A percentile compares a stretch with the other conserved stretches of the same genome.
These are phyloP conservation scores for Triadica sebifera DNA, from an alignment of 345 rosid genomes.

Conservation along the genomic window DNA sequence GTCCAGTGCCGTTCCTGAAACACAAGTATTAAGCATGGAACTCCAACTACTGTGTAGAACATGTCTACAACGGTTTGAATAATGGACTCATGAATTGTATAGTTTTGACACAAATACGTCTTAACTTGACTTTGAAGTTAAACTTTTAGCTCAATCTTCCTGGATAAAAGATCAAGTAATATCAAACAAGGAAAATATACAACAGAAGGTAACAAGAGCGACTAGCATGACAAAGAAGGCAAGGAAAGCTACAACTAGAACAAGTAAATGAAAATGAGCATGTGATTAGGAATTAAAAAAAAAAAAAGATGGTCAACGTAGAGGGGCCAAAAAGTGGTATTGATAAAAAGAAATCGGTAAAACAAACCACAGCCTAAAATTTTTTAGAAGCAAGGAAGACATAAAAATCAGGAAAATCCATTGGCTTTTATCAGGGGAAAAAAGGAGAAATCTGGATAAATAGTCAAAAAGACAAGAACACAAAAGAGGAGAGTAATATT, in stretches of 20 bases:
- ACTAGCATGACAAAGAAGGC: too few relatives aligned
- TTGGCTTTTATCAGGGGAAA: background rate
- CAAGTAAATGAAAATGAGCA: background rate
- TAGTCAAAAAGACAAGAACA: background rate
- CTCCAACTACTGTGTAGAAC: background rate
- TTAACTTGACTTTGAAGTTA: background rate
- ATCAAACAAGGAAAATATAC: background rate
- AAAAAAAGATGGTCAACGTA: background rate
- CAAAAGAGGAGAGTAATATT: background rate
- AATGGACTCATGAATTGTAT: background rate
- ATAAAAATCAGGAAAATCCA: background rate
- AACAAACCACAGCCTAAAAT: background rate
- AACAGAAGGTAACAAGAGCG: background rate
- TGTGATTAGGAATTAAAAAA: background rate
- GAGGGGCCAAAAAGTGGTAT: background rate
- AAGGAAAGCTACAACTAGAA: too few relatives aligned
- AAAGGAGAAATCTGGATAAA: background rate
- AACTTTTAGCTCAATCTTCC: background rate
- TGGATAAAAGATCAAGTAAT: conserved; percentile 2
- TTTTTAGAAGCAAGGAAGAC: background rate
- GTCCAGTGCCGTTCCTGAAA: conserved; percentile 83
- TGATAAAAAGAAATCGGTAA: background rate
- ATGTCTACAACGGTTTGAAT: background rate
- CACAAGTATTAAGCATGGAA: conserved; percentile 8
- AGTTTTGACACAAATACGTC: background rate